Evolutionary conservation across 495 filamentous ascomycete genomes (phyloP).

Genomic region (Lichenothelia convexa): DNA sequence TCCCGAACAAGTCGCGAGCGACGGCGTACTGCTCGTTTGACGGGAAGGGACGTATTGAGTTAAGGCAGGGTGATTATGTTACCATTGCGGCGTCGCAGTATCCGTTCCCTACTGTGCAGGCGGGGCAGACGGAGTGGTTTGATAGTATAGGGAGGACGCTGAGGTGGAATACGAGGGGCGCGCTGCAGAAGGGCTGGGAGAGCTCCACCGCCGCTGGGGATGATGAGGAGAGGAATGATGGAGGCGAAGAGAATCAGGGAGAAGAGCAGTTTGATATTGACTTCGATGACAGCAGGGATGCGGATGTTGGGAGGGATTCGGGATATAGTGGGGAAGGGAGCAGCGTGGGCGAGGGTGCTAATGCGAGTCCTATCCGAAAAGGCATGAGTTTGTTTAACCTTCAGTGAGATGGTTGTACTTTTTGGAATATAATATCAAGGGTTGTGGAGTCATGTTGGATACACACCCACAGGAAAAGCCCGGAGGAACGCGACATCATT

Average conservation of each 20-base stretch:
- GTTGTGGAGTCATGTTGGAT: no score
- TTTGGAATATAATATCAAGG: no score
- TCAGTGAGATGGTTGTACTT: no score
- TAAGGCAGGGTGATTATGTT: conserved; percentile 80
- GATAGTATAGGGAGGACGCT: conserved; percentile 78
- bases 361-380: no score
- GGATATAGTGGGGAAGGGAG: background rate
- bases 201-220: conserved; percentile 18
- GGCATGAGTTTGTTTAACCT: no score
- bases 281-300: conserved; percentile 33
- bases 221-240: conserved; percentile 18
- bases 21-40: conserved; percentile 94
- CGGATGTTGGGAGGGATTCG: background rate
- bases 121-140: conserved; percentile 69
- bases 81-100: conserved; percentile 88
- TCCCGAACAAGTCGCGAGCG: conserved; percentile 67
- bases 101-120: conserved; percentile 84
- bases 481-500: no score
- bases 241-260: conserved; percentile 23
- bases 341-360: background rate
- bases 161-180: conserved; percentile 79
- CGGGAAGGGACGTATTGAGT: conserved; percentile 83
- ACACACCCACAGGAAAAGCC: no score
- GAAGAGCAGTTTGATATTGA: conserved; percentile 64
- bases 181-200: conserved; percentile 65